These are phyloP conservation scores for Taiozyma sp. DNA, from an alignment of 1,139 yeast genomes.

Conservation along the genomic window DNA sequence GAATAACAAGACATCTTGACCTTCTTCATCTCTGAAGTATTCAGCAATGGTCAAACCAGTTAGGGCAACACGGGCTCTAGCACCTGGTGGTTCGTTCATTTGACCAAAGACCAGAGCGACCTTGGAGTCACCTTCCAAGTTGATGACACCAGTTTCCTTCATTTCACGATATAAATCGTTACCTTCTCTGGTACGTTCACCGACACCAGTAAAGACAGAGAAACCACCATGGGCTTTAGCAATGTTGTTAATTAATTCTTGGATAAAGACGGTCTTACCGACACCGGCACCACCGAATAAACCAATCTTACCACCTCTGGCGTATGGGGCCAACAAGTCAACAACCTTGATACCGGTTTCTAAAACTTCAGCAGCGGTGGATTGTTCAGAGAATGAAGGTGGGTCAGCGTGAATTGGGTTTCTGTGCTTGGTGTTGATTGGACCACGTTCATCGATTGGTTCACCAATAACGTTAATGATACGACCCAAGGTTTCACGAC, in stretches of 20 bases:
- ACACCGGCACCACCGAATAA: constrained; percentile 99
- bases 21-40: constrained; percentile 99
- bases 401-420: constrained; percentile 99
- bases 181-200: constrained; percentile 99
- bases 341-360: constrained; percentile 99
- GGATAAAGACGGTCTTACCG: constrained; percentile 99
- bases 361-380: constrained; percentile 95
- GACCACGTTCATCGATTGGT: constrained; percentile 99
- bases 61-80: constrained; percentile 99
- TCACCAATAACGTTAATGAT: constrained; percentile 98
- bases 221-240: constrained; percentile 99
- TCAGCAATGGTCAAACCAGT: constrained; percentile 99
- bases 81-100: constrained; percentile 99
- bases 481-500: constrained; percentile 98
- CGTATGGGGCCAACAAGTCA: constrained; percentile 98
- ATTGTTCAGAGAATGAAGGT: constrained; percentile 93
- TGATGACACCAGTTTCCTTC: constrained; percentile 99
- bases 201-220: constrained; percentile 99
- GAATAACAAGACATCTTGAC: constrained; percentile 99
- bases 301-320: constrained; percentile 99
- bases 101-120: constrained; percentile 99
- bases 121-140: constrained; percentile 99
- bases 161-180: constrained; percentile 99
- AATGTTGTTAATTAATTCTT: constrained; percentile 98
- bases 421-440: constrained; percentile 84